These are phyloP conservation scores for Maudiozyma bulderi DNA, from an alignment of 805 yeast species.

Conservation along the genomic window DNA sequence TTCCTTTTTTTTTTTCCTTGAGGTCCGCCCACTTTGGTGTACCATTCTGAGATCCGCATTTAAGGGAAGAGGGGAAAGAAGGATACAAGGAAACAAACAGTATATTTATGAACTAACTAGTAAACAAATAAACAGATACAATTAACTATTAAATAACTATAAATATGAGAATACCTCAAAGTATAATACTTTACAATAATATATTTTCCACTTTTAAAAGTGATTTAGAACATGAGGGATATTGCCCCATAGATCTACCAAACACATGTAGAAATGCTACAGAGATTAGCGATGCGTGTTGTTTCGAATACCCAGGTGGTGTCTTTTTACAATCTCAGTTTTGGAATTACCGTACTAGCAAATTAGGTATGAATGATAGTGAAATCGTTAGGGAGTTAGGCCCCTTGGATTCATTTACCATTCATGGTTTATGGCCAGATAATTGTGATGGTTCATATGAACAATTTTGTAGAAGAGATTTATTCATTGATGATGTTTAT, in stretches of 20 bases:
- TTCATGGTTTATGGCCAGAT: constrained; percentile 88
- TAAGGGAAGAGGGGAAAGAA: background rate
- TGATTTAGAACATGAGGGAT: background rate
- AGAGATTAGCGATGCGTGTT: constrained; percentile 53
- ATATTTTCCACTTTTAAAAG: background rate
- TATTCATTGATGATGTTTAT: constrained; percentile 45
- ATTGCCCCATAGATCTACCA: constrained; percentile 52
- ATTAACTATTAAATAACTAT: background rate
- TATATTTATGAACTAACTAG: background rate
- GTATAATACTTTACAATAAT: background rate
- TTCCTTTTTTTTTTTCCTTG: no score
- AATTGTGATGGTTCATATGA: constrained; percentile 74
- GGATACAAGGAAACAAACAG: background rate
- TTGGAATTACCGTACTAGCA: constrained; percentile 77
- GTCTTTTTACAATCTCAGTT: constrained; percentile 77
- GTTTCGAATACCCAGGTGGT: constrained; percentile 84
- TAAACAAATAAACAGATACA: background rate
- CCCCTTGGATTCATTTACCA: constrained; percentile 59
- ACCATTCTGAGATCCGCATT: no score
- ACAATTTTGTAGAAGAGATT: constrained; percentile 61
- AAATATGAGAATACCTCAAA: background rate
- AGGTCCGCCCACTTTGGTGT: no score
- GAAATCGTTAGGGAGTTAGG: constrained; percentile 37
- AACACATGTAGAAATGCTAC: constrained; percentile 51
- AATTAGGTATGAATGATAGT: constrained; percentile 12